These are phyloP conservation scores for Fusarium verrucosum DNA, from an alignment of 2,329 filamentous ascomycete genomes.

Conservation along the genomic window DNA sequence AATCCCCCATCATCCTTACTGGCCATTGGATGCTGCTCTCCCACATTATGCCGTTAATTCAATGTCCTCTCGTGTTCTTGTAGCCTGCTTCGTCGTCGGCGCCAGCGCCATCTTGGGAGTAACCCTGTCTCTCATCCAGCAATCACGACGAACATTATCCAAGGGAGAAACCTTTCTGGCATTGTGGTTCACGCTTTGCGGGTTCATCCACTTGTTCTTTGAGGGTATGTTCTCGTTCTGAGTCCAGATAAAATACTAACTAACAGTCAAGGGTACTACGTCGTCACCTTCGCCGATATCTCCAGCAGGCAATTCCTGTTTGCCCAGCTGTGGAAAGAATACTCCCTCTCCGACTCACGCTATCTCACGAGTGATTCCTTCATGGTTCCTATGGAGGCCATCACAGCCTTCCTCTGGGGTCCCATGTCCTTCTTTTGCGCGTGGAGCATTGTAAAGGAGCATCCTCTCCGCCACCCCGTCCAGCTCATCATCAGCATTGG, in stretches of 20 bases:
- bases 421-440: slow-evolving; percentile 61
- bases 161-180: slow-evolving; percentile 66
- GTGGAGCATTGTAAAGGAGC: slow-evolving; percentile 54
- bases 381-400: slow-evolving; percentile 64
- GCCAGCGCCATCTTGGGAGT: slow-evolving; percentile 65
- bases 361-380: slow-evolving; percentile 64
- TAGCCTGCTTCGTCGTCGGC: slow-evolving; percentile 66
- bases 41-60: slow-evolving; percentile 73
- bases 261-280: slow-evolving; percentile 59
- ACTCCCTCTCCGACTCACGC: slow-evolving; percentile 65
- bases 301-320: slow-evolving; percentile 55
- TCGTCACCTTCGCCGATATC: slow-evolving; percentile 55
- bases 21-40: slow-evolving; percentile 71
- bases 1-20: slow-evolving; percentile 70
- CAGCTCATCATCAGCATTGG: slow-evolving; percentile 59
- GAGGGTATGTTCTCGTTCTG: slow-evolving; percentile 46
- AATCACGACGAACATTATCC: slow-evolving; percentile 61
- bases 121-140: slow-evolving; percentile 64
- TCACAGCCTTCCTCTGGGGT: slow-evolving; percentile 64
- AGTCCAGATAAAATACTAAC: not conserved
- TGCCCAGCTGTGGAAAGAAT: slow-evolving; percentile 67
- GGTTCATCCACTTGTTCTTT: slow-evolving; percentile 57
- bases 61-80: slow-evolving; percentile 65
- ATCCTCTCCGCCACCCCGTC: slow-evolving; percentile 59
- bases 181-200: slow-evolving; percentile 81